Conservation (phyloP, 805 yeast genomes). For the Tanozyma kutaoensis region DNA sequence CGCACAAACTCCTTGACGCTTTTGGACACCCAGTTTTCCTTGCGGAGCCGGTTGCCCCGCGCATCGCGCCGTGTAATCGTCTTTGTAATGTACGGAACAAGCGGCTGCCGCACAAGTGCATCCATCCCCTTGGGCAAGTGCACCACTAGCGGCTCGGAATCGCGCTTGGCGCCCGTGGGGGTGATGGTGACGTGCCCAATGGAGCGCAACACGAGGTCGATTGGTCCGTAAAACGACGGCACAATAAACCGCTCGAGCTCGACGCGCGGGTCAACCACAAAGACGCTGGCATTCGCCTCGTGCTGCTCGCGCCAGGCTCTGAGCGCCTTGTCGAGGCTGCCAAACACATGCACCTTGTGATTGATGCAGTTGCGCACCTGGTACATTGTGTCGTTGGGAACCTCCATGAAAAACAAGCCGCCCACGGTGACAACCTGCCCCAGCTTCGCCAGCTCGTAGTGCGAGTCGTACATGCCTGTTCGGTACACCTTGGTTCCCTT, state of each 20-base stretch:
- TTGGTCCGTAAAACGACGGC: constrained; percentile 59
- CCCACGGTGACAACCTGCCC: constrained; percentile 40
- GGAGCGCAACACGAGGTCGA: constrained; percentile 53
- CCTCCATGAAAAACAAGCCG: constrained; percentile 44
- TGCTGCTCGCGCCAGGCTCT: constrained; percentile 12
- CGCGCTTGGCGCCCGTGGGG: constrained; percentile 37
- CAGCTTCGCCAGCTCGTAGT: constrained; percentile 25
- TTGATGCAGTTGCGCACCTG: constrained; percentile 34
- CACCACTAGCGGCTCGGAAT: constrained; percentile 15
- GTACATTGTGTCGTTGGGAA: constrained; percentile 37
- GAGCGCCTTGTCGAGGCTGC: constrained; percentile 15
- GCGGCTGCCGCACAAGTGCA: constrained; percentile 41
- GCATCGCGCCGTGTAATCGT: constrained; percentile 18
- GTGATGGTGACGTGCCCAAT: constrained; percentile 49
- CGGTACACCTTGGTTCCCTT: constrained; percentile 16
- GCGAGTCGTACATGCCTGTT: constrained; percentile 15
- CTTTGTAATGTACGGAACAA: constrained; percentile 25
- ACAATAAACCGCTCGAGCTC: constrained; percentile 23
- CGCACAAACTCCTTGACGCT: constrained; percentile 10
- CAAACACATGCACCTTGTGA: constrained; percentile 22
- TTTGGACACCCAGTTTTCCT: constrained; percentile 9
- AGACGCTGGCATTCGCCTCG: constrained; percentile 8
- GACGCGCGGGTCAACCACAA: constrained; percentile 4
- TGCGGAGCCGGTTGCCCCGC: constrained; percentile 9
- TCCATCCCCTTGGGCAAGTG: constrained; percentile 46